These are phyloP conservation scores for Fraxinus anomala DNA, from an alignment of 257 asterid genomes.

Conservation along the genomic window DNA sequence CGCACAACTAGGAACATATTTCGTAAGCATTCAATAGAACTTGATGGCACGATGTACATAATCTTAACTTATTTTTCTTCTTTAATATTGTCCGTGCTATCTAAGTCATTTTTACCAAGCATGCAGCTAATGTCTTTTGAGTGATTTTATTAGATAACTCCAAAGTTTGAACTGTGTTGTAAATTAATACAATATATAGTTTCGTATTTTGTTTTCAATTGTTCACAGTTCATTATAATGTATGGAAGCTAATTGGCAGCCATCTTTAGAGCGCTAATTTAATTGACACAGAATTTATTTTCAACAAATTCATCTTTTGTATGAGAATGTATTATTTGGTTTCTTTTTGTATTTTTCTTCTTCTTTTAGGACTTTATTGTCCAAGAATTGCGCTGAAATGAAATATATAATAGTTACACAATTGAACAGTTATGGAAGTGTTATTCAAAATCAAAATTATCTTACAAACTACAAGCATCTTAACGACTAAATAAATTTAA, in stretches of 20 bases:
- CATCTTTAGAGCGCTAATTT: background rate
- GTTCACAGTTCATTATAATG: background rate
- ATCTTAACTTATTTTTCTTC: no score
- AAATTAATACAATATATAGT: no score
- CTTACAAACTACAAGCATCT: no score
- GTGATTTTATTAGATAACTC: background rate
- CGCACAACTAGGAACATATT: background rate
- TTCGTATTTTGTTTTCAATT: no score
- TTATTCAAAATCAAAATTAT: no score
- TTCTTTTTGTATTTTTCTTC: background rate
- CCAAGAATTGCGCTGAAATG: background rate
- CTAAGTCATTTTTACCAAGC: background rate
- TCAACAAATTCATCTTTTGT: background rate
- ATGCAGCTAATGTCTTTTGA: background rate
- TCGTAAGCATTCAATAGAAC: background rate
- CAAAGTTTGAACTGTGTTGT: background rate
- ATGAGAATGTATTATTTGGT: background rate
- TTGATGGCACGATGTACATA: background rate
- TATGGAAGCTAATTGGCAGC: background rate
- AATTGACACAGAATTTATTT: background rate
- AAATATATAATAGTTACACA: no score
- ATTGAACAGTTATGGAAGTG: no score
- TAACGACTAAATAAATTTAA: no score
- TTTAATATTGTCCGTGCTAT: no score
- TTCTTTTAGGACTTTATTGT: background rate